Evolutionary conservation across 352 stramenopile species (phyloP).

Genomic region (Globisporangium emineosum): DNA sequence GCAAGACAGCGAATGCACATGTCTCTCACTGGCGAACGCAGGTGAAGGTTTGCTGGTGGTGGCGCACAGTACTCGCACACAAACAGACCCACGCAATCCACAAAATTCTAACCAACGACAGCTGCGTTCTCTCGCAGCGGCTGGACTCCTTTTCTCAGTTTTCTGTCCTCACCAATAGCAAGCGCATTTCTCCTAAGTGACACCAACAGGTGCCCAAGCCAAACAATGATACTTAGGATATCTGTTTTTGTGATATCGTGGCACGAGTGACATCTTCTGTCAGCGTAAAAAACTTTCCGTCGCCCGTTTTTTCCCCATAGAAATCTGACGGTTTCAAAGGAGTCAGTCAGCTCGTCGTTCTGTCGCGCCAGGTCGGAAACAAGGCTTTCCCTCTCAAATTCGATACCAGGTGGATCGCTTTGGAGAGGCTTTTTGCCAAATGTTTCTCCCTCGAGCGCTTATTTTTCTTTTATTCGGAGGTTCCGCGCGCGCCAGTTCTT

Average conservation of each 20-base stretch:
- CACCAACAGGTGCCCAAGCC: too few relatives aligned
- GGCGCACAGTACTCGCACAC: background rate
- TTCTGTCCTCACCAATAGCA: background rate
- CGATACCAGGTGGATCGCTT: background rate
- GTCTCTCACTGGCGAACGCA: slow-evolving; percentile 4
- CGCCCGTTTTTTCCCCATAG: background rate
- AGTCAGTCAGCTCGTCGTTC: background rate
- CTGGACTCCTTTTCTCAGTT: slow-evolving; percentile 1
- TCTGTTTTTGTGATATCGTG: background rate
- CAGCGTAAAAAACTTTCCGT: background rate
- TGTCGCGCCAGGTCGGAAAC: background rate
- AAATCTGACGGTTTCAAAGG: background rate
- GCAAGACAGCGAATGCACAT: background rate
- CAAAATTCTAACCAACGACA: background rate
- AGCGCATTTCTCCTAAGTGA: background rate
- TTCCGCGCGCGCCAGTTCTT: slow-evolving; percentile 28
- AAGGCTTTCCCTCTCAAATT: background rate
- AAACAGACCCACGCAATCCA: background rate
- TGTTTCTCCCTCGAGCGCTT: background rate
- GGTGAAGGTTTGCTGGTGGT: background rate
- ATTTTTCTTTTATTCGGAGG: slow-evolving; percentile 48
- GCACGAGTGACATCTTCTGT: background rate
- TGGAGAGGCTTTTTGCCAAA: background rate
- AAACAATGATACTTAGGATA: background rate
- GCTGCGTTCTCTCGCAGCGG: slow-evolving; percentile 2